phyloP scores from a whole-genome alignment of 768 basidiomycete genomes.

The Cystobasidiopsis lactophilus region DNA sequence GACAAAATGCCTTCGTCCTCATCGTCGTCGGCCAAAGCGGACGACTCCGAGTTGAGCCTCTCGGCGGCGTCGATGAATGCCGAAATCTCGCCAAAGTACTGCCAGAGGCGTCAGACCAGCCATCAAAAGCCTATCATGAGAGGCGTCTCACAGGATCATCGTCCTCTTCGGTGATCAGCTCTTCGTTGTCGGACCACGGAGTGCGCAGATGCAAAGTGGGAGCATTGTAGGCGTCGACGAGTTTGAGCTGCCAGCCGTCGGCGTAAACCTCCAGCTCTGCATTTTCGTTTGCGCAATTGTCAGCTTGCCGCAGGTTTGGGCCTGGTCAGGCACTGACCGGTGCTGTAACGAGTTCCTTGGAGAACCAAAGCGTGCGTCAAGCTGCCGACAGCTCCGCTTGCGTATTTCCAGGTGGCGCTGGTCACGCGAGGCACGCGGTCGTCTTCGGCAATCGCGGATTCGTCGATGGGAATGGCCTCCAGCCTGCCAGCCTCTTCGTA shows the following conservation, averaged over 20 bases:
- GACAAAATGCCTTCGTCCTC: constrained; percentile 5
- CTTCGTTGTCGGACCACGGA: constrained; percentile 17
- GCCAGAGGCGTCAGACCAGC: background rate
- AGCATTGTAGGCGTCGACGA: constrained; percentile 68
- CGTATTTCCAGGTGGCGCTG: constrained; percentile 89
- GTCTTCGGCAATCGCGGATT: constrained; percentile 46
- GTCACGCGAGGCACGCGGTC: constrained; percentile 89
- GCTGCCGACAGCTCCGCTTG: constrained; percentile 75
- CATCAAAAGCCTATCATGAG: background rate
- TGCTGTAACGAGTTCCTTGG: constrained; percentile 38
- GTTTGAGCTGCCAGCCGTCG: constrained; percentile 49
- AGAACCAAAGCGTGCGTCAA: constrained; percentile 77
- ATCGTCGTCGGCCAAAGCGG: constrained; percentile 20
- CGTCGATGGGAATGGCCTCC: constrained; percentile 60
- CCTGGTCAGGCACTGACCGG: constrained; percentile 8
- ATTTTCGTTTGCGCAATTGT: no score
- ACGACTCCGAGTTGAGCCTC: background rate
- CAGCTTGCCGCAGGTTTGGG: background rate
- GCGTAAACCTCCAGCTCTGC: constrained; percentile 28
- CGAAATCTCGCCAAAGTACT: constrained; percentile 12
- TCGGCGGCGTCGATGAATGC: constrained; percentile 20
- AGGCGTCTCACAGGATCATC: background rate
- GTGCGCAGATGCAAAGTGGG: constrained; percentile 62
- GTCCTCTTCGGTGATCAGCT: constrained; percentile 14
- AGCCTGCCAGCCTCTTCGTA: constrained; percentile 72